Base-by-base conservation (phyloP, 2,329 filamentous ascomycete species). In the Hypoxylon sp. region DNA sequence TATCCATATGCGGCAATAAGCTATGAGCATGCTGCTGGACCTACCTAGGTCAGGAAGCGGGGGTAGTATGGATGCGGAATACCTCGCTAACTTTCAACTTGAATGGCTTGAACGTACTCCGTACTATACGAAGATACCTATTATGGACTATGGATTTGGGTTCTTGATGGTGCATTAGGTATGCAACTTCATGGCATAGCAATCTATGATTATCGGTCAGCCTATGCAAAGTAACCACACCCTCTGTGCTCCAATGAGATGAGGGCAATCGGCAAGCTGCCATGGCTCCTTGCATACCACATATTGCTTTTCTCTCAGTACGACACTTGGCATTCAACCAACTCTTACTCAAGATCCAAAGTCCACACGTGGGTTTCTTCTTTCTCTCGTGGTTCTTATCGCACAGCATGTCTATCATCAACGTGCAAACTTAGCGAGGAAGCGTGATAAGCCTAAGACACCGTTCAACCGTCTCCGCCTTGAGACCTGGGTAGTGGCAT, bases 151-250 rank as follows among this genome's bases (percentile, higher is more conserved):
- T n/a, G 49, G 38, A 54, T 60, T 53, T 59, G 55, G 55, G 31
- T 55, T 53, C 43, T 57, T 31, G 32, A 52, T 56, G 48, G 51
- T 48, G 51, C 56, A 59, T n/a, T n/a, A n/a, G n/a, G n/a, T 52
- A 61, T 62, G 59, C 59, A 59, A 26, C 43, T 51, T 47, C 30
- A 59, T 45, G 49, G 48, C 44, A 60, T 46, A 56, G 57, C 59
- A 60, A 60, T 57, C 57, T 60, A 60, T 62, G 59, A 59, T 62
- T 62, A 58, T 60, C 57, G 57, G 54, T 60, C 53, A 60, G 51
- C 40, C 40, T 47, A 60, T 63, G 61, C 60, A 59, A 57, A 49
- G 50, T 55, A 57, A 55, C 56, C 62, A 53, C 51, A 55, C 56
- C 55, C 49, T 52, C 52, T 48, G 46, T 50, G 44, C 48, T 59